Evolutionary conservation across 78 protist species (phyloP), one percentile per base, ranked within the genome.

Genomic region (Dictyostelium purpureum): DNA sequence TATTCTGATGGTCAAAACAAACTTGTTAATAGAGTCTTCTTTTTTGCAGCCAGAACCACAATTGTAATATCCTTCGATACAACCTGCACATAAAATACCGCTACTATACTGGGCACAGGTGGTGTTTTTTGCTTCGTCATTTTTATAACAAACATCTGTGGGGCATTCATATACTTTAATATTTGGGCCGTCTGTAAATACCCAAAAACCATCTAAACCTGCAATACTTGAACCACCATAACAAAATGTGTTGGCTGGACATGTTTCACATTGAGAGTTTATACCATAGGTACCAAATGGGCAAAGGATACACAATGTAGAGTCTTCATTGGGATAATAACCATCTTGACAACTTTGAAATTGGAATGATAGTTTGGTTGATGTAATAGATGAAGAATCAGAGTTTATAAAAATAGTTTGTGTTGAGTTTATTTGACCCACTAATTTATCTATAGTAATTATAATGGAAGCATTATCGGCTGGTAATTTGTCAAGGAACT

Each of bases 1-100:
- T 0, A 85, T n/a, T 28, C 73, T 85, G 2, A 76, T 10, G 4
- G 16, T 14, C 14, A 85, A 35, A 6, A 85, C 45, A 1, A 74
- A 37, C 19, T 9, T 14, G 31, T 85, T 59, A 0, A 61, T 40
- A 18, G 47, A 6, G 6, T 45, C 54, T 6, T 21, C 65, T 14
- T 70, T 12, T 59, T 73, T 85, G 31, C 92, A 85, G 2, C 92
- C 92, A 5, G 82, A 37, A 14, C 92, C 92, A 59, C 92, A 85
- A 38, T 85, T 85, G n/a, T 85, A 85, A 42, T 73, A 85, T 2
- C 92, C 92, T n/a, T 26, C 57, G 7, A 21, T 24, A 47, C 92
- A 85, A 37, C 35, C 28, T 4, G 92, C 71, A 59, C 92, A 85
- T 4, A 85, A 42, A 2, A 79, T 54, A 19, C 92, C 92, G 1